phyloP scores from a whole-genome alignment of 805 yeast genomes.

The Zygoascus biomembranicola region DNA sequence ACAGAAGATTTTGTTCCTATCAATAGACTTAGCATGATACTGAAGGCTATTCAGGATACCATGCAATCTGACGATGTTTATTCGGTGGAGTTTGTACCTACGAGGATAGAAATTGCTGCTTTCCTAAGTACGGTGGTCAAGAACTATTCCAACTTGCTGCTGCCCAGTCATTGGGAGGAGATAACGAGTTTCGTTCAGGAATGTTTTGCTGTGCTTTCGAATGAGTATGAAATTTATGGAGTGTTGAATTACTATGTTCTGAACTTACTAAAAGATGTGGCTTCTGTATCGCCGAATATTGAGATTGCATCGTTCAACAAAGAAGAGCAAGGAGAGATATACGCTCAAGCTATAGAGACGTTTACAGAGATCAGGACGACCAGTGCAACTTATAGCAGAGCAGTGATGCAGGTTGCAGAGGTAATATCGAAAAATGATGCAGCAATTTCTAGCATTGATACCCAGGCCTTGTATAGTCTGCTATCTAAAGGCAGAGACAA shows the following conservation, averaged over 20 bases:
- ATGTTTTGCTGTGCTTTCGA: constrained; percentile 5
- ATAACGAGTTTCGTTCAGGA: constrained; percentile 14
- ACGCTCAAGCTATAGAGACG: background rate
- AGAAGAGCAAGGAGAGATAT: background rate
- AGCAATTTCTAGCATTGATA: background rate
- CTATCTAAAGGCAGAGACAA: background rate
- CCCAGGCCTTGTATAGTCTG: background rate
- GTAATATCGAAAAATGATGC: background rate
- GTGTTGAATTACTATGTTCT: constrained; percentile 39
- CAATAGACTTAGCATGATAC: constrained; percentile 56
- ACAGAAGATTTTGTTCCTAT: constrained; percentile 42
- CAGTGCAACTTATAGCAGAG: background rate
- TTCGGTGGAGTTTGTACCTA: constrained; percentile 42
- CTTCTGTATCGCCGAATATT: background rate
- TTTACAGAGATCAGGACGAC: background rate
- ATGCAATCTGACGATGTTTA: constrained; percentile 53
- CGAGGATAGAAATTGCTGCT: constrained; percentile 45
- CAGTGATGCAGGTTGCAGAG: background rate
- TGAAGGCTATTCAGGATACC: constrained; percentile 49
- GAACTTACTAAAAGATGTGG: background rate
- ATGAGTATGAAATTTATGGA: background rate
- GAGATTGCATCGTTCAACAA: background rate
- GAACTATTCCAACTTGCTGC: constrained; percentile 14
- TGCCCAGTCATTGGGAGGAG: constrained; percentile 4
- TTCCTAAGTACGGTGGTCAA: constrained; percentile 29